Conservation (phyloP, 345 rosid genomes). For the Rubroshorea leprosula region DNA sequence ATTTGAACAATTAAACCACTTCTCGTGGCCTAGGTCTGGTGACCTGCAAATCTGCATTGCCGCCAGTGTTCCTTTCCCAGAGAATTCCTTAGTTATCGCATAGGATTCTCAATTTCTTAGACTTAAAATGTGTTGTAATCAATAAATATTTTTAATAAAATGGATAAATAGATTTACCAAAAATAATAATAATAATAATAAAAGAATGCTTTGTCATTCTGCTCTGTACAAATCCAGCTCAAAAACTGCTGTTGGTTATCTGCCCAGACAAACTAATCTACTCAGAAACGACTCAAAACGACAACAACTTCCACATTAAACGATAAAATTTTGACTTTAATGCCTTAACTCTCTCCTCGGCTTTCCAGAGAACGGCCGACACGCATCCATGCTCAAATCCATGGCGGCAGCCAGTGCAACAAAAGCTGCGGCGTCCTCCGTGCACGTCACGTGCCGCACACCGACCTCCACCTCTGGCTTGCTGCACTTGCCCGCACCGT, state of each 20-base stretch:
- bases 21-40: too few relatives aligned
- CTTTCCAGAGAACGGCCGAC: constrained; percentile 71
- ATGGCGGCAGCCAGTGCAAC: constrained; percentile 93
- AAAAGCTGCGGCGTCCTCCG: constrained; percentile 92
- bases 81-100: too few relatives aligned
- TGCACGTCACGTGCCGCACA: constrained; percentile 88
- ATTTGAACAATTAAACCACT: too few relatives aligned
- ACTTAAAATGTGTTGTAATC: too few relatives aligned
- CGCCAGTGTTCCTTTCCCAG: too few relatives aligned
- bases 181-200: too few relatives aligned
- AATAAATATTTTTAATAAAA: too few relatives aligned
- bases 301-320: constrained; percentile 38
- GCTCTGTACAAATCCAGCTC: constrained; percentile 18
- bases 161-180: not conserved
- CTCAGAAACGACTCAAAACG: too few relatives aligned
- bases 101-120: too few relatives aligned
- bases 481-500: constrained; percentile 43
- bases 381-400: constrained; percentile 96
- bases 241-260: constrained; percentile 11
- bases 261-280: too few relatives aligned
- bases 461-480: constrained; percentile 83
- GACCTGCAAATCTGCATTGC: too few relatives aligned
- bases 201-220: not conserved
- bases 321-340: constrained; percentile 47
- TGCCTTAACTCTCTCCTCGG: constrained; percentile 78